These are phyloP conservation scores for Scedosporium minutisporum DNA, from an alignment of 2,329 filamentous ascomycete genomes.

Conservation along the genomic window DNA sequence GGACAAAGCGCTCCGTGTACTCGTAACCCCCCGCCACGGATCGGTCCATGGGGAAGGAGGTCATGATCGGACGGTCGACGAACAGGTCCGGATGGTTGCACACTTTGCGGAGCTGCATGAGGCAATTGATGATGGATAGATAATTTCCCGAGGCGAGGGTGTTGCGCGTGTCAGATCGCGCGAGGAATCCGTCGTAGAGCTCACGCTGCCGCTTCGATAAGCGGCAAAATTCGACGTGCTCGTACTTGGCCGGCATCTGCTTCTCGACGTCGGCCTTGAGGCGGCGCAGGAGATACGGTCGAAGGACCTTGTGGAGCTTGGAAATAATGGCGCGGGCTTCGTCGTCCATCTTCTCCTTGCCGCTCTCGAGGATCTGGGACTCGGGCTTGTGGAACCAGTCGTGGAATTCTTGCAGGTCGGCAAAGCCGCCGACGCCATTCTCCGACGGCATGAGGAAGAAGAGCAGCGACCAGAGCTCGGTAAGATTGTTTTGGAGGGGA, in stretches of 20 bases:
- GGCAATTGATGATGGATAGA: conserved; percentile 93
- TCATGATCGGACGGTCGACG: conserved; percentile 91
- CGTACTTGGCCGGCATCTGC: conserved; percentile 97
- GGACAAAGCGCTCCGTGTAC: conserved; percentile 60
- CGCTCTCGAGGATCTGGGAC: conserved; percentile 91
- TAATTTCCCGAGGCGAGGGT: conserved; percentile 91
- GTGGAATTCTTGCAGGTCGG: conserved; percentile 90
- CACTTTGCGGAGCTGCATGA: conserved; percentile 95
- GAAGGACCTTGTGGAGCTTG: conserved; percentile 86
- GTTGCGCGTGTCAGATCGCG: conserved; percentile 76
- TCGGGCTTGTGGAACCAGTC: conserved; percentile 94
- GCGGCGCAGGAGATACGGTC: conserved; percentile 82
- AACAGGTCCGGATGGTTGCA: conserved; percentile 98
- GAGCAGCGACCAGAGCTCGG: conserved; percentile 90
- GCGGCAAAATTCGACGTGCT: conserved; percentile 92
- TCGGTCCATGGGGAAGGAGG: conserved; percentile 82
- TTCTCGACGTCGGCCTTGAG: conserved; percentile 97
- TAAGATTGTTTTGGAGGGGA: conserved; percentile 91
- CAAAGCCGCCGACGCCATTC: conserved; percentile 79
- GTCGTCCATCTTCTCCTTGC: conserved; percentile 85
- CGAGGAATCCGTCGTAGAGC: conserved; percentile 93
- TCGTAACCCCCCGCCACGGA: conserved; percentile 69
- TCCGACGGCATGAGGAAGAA: conserved; percentile 95
- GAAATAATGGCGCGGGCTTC: conserved; percentile 86
- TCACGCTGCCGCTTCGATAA: conserved; percentile 92